Evolutionary conservation across 2,329 filamentous ascomycete species (phyloP).

Genomic region (Penicillium sp.): DNA sequence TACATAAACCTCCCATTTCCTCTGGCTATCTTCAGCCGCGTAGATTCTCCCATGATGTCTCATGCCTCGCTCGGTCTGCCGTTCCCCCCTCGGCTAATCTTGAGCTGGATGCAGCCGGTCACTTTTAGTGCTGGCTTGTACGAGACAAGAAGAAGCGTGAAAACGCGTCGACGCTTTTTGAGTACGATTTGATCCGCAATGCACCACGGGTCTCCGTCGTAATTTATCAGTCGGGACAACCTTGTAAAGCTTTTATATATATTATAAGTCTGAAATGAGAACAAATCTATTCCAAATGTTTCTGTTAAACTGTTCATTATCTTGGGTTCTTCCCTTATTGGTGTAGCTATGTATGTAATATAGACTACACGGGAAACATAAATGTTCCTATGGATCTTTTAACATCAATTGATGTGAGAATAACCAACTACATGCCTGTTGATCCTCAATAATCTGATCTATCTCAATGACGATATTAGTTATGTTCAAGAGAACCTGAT

Average conservation of each 20-base stretch:
- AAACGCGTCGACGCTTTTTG: slow-evolving; percentile 40
- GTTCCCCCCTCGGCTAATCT: slow-evolving; percentile 28
- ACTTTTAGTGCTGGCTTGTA: slow-evolving; percentile 27
- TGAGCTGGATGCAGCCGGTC: slow-evolving; percentile 35
- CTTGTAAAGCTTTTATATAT: not conserved
- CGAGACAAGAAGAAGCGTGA: slow-evolving; percentile 40
- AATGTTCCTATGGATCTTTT: not conserved
- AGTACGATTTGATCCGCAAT: slow-evolving; percentile 40
- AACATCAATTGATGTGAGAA: not conserved
- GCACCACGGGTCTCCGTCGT: slow-evolving; percentile 33
- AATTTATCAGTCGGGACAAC: slow-evolving; percentile 42
- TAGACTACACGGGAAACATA: no score
- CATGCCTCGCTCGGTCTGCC: slow-evolving; percentile 46
- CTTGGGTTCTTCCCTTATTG: no score
- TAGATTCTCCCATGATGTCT: slow-evolving; percentile 24
- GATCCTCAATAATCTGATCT: not conserved
- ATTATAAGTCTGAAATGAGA: not conserved
- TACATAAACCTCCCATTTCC: not conserved
- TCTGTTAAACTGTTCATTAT: not conserved
- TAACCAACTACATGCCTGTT: no score
- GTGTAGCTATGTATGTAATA: no score
- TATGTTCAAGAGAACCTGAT: not conserved
- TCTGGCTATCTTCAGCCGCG: not conserved
- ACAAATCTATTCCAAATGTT: not conserved
- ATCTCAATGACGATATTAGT: not conserved